These are phyloP conservation scores for Diaporthe ampelina DNA, from an alignment of 2,329 filamentous ascomycete genomes.

Conservation along the genomic window DNA sequence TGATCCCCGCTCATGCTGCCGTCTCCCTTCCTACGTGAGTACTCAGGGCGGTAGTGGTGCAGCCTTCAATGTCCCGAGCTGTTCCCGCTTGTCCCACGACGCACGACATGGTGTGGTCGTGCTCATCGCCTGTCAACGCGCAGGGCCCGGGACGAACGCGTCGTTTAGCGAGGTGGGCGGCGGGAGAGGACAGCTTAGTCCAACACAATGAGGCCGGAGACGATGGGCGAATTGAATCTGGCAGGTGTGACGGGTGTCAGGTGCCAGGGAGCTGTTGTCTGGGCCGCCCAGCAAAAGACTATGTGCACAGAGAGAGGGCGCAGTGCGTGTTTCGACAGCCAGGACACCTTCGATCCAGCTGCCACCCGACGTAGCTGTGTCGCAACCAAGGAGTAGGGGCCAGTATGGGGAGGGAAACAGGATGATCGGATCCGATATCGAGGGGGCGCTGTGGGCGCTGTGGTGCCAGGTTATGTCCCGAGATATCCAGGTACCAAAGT, in stretches of 20 bases:
- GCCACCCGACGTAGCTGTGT: neutral
- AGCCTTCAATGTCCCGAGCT: neutral
- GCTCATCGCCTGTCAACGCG: slow-evolving; percentile 2
- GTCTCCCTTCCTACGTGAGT: neutral
- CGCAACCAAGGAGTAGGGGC: slow-evolving; percentile 6
- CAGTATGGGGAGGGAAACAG: neutral
- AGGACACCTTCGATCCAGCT: neutral
- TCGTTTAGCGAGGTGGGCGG: neutral
- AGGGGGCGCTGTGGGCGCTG: too few species aligned
- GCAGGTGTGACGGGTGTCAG: slow-evolving; percentile 3
- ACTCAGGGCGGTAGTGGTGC: neutral
- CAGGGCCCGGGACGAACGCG: neutral
- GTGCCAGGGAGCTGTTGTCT: too few species aligned
- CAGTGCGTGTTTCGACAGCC: neutral
- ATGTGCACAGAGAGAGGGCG: neutral
- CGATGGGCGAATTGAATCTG: neutral
- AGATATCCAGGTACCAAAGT: too few species aligned
- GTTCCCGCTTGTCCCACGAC: neutral
- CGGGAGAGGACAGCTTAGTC: neutral
- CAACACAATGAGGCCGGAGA: neutral
- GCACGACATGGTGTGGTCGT: neutral
- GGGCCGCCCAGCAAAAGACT: neutral
- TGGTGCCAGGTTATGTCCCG: too few species aligned
- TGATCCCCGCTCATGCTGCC: neutral
- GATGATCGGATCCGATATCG: too few species aligned